Percentiles rank a stretch among this genome's conserved stretches.
These are phyloP conservation scores for Tetratostichococcus sp. DNA, from an alignment of 139 green algal species.

Conservation along the genomic window DNA sequence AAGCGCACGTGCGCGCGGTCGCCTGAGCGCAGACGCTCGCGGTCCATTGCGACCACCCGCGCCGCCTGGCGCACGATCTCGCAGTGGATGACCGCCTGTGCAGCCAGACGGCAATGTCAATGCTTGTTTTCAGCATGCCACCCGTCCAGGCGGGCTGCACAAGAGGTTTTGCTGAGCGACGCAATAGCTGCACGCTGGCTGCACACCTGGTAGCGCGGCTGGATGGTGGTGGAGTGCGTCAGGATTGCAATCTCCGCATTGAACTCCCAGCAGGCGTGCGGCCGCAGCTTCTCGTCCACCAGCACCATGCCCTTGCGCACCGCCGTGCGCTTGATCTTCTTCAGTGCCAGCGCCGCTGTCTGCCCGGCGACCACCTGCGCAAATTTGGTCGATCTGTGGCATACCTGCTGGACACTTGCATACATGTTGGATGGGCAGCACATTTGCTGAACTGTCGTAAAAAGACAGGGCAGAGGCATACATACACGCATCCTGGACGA, in stretches of 20 bases:
- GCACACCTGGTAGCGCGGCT: conserved; percentile 71
- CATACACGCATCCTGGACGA: too few species aligned
- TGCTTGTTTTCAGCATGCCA: too few species aligned
- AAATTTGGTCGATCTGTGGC: background rate
- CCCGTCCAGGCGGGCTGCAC: too few species aligned
- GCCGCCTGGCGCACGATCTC: conserved; percentile 85
- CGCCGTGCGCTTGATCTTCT: conserved; percentile 70
- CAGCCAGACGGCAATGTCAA: too few species aligned
- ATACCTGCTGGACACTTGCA: too few species aligned
- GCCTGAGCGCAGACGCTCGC: conserved; percentile 69
- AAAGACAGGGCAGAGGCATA: too few species aligned
- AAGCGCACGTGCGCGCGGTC: conserved; percentile 74
- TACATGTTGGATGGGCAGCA: background rate
- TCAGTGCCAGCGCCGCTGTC: conserved; percentile 82
- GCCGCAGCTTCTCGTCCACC: conserved; percentile 58
- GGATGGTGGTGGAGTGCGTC: conserved; percentile 88
- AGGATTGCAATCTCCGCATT: conserved; percentile 89
- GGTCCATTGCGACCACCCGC: conserved; percentile 82
- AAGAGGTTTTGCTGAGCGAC: background rate
- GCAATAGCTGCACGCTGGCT: too few species aligned
- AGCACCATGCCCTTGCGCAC: conserved; percentile 92
- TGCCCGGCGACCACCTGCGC: conserved; percentile 79
- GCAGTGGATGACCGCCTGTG: conserved; percentile 86
- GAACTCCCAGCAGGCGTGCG: conserved; percentile 80
- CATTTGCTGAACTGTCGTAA: background rate